phyloP scores from a whole-genome alignment of 2,329 filamentous ascomycete genomes.

The Monosporascus cannonballus region DNA sequence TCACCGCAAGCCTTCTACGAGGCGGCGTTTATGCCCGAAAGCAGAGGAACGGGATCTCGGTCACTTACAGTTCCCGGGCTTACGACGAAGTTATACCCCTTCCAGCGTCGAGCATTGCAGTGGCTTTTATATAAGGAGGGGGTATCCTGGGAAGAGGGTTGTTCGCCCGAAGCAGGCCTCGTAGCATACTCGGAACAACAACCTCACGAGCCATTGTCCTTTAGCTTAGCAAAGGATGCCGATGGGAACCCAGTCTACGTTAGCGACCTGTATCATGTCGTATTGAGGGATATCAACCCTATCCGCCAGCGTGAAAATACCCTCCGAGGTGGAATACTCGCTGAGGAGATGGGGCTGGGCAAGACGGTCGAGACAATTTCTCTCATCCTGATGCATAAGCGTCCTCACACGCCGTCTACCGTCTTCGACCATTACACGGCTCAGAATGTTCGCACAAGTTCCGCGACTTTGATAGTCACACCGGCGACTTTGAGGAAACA shows the following conservation, averaged over 20 bases:
- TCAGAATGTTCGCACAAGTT: slow-evolving; percentile 39
- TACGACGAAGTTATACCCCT: slow-evolving; percentile 57
- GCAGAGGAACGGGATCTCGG: slow-evolving; percentile 30
- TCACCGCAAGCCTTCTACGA: slow-evolving; percentile 61
- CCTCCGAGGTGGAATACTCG: slow-evolving; percentile 58
- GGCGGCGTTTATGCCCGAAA: slow-evolving; percentile 55
- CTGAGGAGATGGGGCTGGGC: slow-evolving; percentile 79
- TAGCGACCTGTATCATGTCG: slow-evolving; percentile 57
- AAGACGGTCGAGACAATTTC: slow-evolving; percentile 74
- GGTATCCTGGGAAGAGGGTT: slow-evolving; percentile 36
- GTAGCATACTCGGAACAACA: slow-evolving; percentile 13
- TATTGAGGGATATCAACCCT: slow-evolving; percentile 41
- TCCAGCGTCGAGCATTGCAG: slow-evolving; percentile 62
- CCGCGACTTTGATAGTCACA: slow-evolving; percentile 56
- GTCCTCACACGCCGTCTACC: slow-evolving; percentile 19
- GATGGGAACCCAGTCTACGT: slow-evolving; percentile 29
- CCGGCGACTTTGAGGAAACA: slow-evolving; percentile 52
- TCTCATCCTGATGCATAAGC: slow-evolving; percentile 59
- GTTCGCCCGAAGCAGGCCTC: slow-evolving; percentile 16
- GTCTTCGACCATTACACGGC: slow-evolving; percentile 33
- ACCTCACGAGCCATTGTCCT: slow-evolving; percentile 36
- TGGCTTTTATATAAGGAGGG: slow-evolving; percentile 68
- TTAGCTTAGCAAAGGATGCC: slow-evolving; percentile 36
- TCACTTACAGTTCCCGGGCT: slow-evolving; percentile 38
- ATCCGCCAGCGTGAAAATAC: slow-evolving; percentile 37